Evolutionary conservation across 2,329 filamentous ascomycete genomes (phyloP), one percentile per base, ranked within the genome.

Genomic region (Aspergillus clavatus): DNA sequence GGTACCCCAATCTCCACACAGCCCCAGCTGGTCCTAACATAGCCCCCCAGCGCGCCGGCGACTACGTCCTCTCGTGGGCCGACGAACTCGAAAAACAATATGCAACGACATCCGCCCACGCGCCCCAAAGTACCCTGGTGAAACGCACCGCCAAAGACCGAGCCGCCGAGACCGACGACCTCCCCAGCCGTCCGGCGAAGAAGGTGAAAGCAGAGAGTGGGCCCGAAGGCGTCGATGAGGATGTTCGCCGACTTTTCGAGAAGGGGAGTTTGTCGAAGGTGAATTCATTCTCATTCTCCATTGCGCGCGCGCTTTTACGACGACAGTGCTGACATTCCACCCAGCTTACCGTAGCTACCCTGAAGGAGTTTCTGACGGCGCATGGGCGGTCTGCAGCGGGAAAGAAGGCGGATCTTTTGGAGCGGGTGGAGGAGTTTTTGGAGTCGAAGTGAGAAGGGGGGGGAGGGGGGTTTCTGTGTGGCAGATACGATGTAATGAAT

Each of bases 61-160:
- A 81, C 2, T 87, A 89, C 59, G 78, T 95, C 7, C 74, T 84
- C 37, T 82, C 87, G 26, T 95, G 90, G 83, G 83, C 86, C 3
- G 73, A 80, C 27, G 75, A 78, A 8, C 74, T 96, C 5, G 79
- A 86, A 23, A 69, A 77, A 7, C 80, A 83, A 46, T 76, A 73
- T 53, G 65, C 68, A 8, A 61, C 68, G 24, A 71, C 74, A 58
- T 61, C 69, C 19, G 58, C 63, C 8, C 61, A 65, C 10, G 66
- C 68, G 8, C 63, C 75, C 5, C 67, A 72, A 14, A 67, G 70
- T 3, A 70, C 70, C 0, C 70, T 74, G 18, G 67, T 68, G 16
- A 81, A 82, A 57, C 67, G 80, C 24, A 56, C 58, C 14, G 55
- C 58, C 1, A 63, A 60, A 48, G 51, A 57, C 42, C 57, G 50